Percentiles rank a stretch among this genome's conserved stretches.
Evolutionary conservation across 2,329 filamentous ascomycete species (phyloP).

Genomic region (Bipolaris cookei): DNA sequence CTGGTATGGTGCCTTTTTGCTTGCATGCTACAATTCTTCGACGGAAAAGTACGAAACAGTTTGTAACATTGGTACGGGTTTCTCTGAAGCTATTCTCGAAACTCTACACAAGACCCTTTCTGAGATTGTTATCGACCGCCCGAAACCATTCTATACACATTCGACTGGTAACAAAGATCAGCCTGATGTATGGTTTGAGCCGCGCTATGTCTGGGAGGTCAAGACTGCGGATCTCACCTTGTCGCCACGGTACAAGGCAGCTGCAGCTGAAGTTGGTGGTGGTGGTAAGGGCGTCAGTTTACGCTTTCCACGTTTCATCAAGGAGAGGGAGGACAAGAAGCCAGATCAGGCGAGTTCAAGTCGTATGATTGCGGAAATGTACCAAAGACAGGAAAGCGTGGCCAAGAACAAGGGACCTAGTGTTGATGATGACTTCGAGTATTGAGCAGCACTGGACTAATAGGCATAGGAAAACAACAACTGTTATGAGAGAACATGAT

Average conservation of each 20-base stretch:
- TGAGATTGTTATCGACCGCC: constrained; percentile 79
- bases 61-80: constrained; percentile 98
- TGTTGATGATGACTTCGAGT: constrained; percentile 98
- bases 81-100: constrained; percentile 92
- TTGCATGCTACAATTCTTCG: constrained; percentile 87
- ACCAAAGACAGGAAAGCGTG: constrained; percentile 90
- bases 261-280: constrained; percentile 74
- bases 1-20: constrained; percentile 92
- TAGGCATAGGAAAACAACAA: neutral
- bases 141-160: constrained; percentile 95
- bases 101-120: constrained; percentile 79
- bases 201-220: constrained; percentile 94
- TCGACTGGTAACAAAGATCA: constrained; percentile 86
- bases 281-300: constrained; percentile 82
- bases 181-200: constrained; percentile 98
- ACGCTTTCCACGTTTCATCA: constrained; percentile 91
- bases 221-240: constrained; percentile 95
- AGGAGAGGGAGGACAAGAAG: constrained; percentile 93
- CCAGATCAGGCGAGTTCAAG: constrained; percentile 85
- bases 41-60: constrained; percentile 90
- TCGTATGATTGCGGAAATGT: constrained; percentile 94
- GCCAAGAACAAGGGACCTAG: constrained; percentile 82
- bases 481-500: neutral
- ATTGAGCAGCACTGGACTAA: constrained; percentile 57
- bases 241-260: constrained; percentile 92